Percentiles rank a stretch among this genome's conserved stretches.
Conservation (phyloP, 2,329 filamentous ascomycete species). For the Beauveria sp. region DNA sequence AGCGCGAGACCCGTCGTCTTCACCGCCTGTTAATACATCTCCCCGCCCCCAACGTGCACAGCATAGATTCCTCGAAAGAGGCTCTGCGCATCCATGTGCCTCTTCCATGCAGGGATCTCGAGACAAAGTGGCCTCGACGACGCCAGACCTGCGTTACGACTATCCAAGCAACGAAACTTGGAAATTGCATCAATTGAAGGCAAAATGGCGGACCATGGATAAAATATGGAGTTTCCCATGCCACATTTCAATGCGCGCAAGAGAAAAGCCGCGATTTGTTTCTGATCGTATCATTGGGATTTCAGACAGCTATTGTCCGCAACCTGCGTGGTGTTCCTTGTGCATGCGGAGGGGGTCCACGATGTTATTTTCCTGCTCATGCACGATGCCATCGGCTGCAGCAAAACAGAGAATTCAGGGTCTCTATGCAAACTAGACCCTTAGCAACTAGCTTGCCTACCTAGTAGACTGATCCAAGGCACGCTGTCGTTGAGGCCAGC, state of each 20-base stretch:
- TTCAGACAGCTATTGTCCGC: neutral
- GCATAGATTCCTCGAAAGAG: neutral
- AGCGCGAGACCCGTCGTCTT: neutral
- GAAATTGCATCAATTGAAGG: no score
- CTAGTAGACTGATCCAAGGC: neutral
- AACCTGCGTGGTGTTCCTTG: neutral
- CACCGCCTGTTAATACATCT: neutral
- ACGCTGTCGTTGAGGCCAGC: neutral
- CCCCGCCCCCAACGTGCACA: neutral
- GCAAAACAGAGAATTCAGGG: neutral
- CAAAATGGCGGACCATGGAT: neutral
- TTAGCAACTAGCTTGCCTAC: no score
- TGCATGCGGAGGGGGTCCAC: neutral
- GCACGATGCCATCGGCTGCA: neutral
- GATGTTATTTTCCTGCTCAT: neutral
- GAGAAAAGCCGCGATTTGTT: neutral
- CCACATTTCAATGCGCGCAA: neutral
- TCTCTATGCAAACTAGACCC: neutral
- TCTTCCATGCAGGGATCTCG: neutral
- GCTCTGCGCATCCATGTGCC: neutral
- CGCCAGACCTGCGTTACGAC: neutral
- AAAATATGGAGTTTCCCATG: neutral
- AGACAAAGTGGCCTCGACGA: neutral
- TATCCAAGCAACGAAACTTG: no score
- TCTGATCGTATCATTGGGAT: neutral